Evolutionary conservation across 2,329 filamentous ascomycete genomes (phyloP), one percentile per base, ranked within the genome.

Genomic region (Ascochyta clinopodiicola): DNA sequence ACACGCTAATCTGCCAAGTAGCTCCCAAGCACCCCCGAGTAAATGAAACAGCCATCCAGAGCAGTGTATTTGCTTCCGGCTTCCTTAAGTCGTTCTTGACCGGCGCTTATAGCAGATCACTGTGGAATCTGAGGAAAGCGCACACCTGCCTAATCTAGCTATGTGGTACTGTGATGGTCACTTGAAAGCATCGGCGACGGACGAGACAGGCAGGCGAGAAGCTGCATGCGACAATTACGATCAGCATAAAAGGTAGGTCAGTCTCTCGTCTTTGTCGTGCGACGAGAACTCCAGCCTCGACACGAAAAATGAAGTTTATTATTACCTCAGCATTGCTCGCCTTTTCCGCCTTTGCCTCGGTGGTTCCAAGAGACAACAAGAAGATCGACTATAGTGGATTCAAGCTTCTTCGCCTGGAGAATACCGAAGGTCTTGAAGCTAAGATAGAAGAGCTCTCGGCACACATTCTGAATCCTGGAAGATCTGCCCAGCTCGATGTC

Each of bases 321-420:
- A 47, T 71, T 56, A 59, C 67, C 44, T 65, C 65, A 3, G 63
- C 64, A 15, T 60, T 72, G 47, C 60, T 73, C 37, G 51, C 63
- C 19, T 65, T 67, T 15, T 56, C 62, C 1, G 62, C 60, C n/a
- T 49, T 70, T n/a, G 63, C 59, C 17, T 60, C 58, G 21, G 67
- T 63, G 8, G 67, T 73, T 15, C 67, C 70, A 32, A 59, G 62
- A 36, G 62, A 60, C 38, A 63, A 58, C 17, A 58, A 71, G 55
- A 72, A 73, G 57, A 59, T 75, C 46, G 70, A 74, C 53, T 75
- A 75, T 58, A 67, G 60, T 57, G 72, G 72, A 56, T 75, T 71
- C 66, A 74, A 74, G 60, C 66, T 73, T 13, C 51, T 75, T 15
- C 71, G 73, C 35, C 49, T 75, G 27, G 59, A 68, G n/a, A 59